Conservation (phyloP, 306 rosid species). For the Gillenia trifoliata region DNA sequence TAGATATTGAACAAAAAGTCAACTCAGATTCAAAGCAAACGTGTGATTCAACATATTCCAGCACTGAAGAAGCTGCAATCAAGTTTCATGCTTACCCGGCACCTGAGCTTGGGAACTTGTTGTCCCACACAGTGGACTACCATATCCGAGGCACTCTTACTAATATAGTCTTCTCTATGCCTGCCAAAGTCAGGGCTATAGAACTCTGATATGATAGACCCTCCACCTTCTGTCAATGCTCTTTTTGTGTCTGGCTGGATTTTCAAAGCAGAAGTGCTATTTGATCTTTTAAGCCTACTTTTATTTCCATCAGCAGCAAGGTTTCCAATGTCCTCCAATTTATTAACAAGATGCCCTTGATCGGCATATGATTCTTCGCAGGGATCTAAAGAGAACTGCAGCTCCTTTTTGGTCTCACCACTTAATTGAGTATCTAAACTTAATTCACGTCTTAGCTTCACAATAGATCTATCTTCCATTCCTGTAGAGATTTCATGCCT, state of each 20-base stretch:
- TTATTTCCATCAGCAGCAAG: conserved; percentile 34
- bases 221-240: conserved; percentile 31
- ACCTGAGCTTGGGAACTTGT: conserved; percentile 70
- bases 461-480: conserved; percentile 36
- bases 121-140: conserved; percentile 51
- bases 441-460: conserved; percentile 19
- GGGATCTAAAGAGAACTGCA: conserved; percentile 32
- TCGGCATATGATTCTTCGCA: conserved; percentile 26
- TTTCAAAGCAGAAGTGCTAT: conserved; percentile 62
- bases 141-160: conserved; percentile 58
- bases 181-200: conserved; percentile 53
- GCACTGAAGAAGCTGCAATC: conserved; percentile 15
- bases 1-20: conserved; percentile 21
- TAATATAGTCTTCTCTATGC: conserved; percentile 38
- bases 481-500: conserved; percentile 32
- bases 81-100: conserved; percentile 88
- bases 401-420: conserved; percentile 31
- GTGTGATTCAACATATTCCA: not conserved
- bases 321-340: conserved; percentile 23
- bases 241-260: conserved; percentile 36
- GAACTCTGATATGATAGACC: conserved; percentile 68
- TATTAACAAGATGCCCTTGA: conserved; percentile 36
- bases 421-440: conserved; percentile 37
- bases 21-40: conserved; percentile 15
- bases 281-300: conserved; percentile 65